Percentiles rank a stretch among this genome's conserved stretches.
phyloP scores from a whole-genome alignment of 768 basidiomycete genomes.

The Suillus discolor region DNA sequence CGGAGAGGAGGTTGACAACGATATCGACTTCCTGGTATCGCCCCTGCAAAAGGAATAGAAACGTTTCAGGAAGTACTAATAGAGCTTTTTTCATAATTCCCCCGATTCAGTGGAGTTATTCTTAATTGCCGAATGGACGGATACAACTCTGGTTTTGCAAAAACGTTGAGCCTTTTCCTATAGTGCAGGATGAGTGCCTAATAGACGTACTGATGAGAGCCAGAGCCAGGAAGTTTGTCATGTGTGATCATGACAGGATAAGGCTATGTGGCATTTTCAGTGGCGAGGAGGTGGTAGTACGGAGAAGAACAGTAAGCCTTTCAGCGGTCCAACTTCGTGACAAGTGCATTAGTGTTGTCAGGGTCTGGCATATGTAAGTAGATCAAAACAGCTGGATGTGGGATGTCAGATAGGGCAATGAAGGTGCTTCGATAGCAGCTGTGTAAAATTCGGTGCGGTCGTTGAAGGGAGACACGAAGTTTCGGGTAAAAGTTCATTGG shows the following conservation, averaged over 20 bases:
- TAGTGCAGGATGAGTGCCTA: constrained; percentile 67
- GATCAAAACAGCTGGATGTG: constrained; percentile 42
- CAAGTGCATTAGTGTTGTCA: constrained; percentile 42
- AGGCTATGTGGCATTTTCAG: constrained; percentile 37
- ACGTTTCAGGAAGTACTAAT: constrained; percentile 33
- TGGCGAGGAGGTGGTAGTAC: constrained; percentile 30
- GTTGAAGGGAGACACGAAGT: constrained; percentile 80
- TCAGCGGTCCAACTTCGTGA: constrained; percentile 14
- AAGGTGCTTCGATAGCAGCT: constrained; percentile 53
- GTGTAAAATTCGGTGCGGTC: constrained; percentile 67
- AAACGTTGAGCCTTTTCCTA: constrained; percentile 54
- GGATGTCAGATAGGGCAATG: constrained; percentile 31
- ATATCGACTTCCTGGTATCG: constrained; percentile 39
- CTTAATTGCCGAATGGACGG: constrained; percentile 16
- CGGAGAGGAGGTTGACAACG: constrained; percentile 41
- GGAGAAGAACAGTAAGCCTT: constrained; percentile 43
- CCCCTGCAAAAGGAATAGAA: constrained; percentile 27
- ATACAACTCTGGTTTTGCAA: constrained; percentile 59
- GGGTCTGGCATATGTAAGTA: constrained; percentile 25
- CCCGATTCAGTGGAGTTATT: constrained; percentile 18
- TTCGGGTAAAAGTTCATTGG: constrained; percentile 66
- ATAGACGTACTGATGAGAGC: constrained; percentile 53
- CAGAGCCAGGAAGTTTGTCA: constrained; percentile 43
- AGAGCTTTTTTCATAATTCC: constrained; percentile 35
- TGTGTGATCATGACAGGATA: constrained; percentile 42